phyloP scores from a whole-genome alignment of 345 rosid species.

The Eucalyptus polybractea region DNA sequence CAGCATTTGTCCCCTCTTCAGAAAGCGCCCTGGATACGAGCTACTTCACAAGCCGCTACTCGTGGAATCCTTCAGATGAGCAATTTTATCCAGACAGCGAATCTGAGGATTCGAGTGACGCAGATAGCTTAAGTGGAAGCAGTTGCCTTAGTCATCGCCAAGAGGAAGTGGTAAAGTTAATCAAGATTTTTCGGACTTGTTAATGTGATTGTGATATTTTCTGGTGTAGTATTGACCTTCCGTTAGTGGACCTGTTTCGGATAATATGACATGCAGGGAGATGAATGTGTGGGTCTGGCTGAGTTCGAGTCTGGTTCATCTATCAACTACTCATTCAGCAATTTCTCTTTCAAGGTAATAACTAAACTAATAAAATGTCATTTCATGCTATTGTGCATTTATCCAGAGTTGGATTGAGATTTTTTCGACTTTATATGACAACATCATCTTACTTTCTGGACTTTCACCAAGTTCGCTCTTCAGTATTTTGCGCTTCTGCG shows the following conservation, averaged over 20 bases:
- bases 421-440: background rate
- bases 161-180: conserved; percentile 68
- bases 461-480: background rate
- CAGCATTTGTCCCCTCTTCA: conserved; percentile 93
- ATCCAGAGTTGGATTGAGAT: background rate
- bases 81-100: conserved; percentile 58
- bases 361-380: background rate
- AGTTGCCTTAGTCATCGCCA: conserved; percentile 72
- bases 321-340: conserved; percentile 91
- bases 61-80: conserved; percentile 77
- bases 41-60: conserved; percentile 93
- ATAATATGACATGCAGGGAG: conserved; percentile 41
- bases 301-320: conserved; percentile 69
- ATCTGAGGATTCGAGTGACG: conserved; percentile 79
- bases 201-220: background rate
- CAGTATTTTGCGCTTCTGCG: background rate
- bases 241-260: background rate
- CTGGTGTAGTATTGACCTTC: background rate
- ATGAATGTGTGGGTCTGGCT: conserved; percentile 58
- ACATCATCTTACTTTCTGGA: background rate
- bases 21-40: conserved; percentile 95
- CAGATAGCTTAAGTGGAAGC: conserved; percentile 87
- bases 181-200: too few relatives aligned
- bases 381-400: background rate
- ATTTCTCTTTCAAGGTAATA: conserved; percentile 93